phyloP scores from a whole-genome alignment of 2,329 filamentous ascomycete genomes.

The Magnaporthiopsis rhizophila region DNA sequence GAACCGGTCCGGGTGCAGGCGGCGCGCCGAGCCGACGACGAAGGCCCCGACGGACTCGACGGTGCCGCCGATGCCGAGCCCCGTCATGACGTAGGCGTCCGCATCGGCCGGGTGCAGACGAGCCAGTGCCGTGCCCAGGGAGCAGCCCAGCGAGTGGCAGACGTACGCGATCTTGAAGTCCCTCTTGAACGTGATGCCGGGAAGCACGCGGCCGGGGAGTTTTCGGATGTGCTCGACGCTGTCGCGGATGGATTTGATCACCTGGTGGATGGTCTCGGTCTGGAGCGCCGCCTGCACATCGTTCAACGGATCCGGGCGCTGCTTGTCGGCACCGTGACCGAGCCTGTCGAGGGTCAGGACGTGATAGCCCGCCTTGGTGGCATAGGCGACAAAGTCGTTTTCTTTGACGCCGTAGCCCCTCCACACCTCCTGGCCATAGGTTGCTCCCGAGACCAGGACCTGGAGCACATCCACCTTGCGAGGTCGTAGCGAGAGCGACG shows the following conservation, averaged over 20 bases:
- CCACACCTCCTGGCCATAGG: not conserved
- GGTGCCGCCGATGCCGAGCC: not conserved
- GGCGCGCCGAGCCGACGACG: not conserved
- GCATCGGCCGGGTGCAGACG: not conserved
- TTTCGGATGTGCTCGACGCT: not conserved
- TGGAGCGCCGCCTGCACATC: not conserved
- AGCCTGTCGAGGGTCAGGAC: not conserved
- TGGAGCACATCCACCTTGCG: not conserved
- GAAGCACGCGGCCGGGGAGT: not conserved
- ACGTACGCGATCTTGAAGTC: not conserved
- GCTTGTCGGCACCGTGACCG: not conserved
- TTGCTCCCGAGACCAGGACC: not conserved
- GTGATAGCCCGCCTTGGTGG: not conserved
- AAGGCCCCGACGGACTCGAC: not conserved
- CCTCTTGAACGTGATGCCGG: not conserved
- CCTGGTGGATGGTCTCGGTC: not conserved
- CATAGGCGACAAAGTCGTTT: not conserved
- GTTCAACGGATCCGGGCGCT: not conserved
- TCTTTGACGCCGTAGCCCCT: not conserved
- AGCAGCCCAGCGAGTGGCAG: not conserved
- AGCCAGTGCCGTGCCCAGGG: not conserved
- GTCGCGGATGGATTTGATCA: not conserved
- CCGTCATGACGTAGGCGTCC: not conserved
- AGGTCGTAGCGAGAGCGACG: not conserved
- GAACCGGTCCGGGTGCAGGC: not conserved